Percentiles rank a stretch among this genome's conserved stretches.
phyloP scores from a whole-genome alignment of 2,329 filamentous ascomycete species.

The Botryotinia globosa region DNA sequence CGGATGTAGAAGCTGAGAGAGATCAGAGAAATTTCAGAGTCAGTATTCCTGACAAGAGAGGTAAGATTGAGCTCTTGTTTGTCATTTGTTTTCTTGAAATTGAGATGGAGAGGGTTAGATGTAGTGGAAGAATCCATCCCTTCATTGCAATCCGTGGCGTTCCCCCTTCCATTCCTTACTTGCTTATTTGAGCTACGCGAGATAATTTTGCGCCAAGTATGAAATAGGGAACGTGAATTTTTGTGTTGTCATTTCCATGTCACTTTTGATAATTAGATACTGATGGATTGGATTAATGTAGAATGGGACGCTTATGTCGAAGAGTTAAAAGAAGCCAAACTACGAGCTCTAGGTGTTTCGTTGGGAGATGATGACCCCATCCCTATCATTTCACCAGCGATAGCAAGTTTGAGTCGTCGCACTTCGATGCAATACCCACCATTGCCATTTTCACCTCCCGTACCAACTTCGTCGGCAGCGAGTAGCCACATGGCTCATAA shows the following conservation, averaged over 20 bases:
- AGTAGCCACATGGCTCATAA: conserved; percentile 59
- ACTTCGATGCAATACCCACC: conserved; percentile 72
- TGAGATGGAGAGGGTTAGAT: background rate
- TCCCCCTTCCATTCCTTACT: conserved; percentile 6
- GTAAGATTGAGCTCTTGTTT: conserved; percentile 27
- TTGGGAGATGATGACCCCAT: conserved; percentile 69
- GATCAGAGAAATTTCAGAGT: conserved; percentile 56
- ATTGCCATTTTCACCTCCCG: conserved; percentile 77
- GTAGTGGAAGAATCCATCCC: background rate
- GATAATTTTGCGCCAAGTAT: background rate
- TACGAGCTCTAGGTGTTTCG: conserved; percentile 85
- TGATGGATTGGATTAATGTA: conserved; percentile 24
- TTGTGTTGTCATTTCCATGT: background rate
- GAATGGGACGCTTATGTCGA: conserved; percentile 77
- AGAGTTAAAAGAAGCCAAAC: conserved; percentile 83
- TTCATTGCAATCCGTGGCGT: background rate
- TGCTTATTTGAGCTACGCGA: conserved; percentile 10
- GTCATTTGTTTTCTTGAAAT: background rate
- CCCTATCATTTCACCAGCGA: conserved; percentile 64
- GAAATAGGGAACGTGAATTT: background rate
- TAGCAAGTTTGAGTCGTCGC: conserved; percentile 59
- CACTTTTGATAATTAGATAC: conserved; percentile 10
- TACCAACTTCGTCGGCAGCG: conserved; percentile 74
- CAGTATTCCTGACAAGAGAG: conserved; percentile 54
- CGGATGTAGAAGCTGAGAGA: conserved; percentile 57